Base-by-base conservation (phyloP, 176 grass and related monocot genomes). In the Triticum monococcum region DNA sequence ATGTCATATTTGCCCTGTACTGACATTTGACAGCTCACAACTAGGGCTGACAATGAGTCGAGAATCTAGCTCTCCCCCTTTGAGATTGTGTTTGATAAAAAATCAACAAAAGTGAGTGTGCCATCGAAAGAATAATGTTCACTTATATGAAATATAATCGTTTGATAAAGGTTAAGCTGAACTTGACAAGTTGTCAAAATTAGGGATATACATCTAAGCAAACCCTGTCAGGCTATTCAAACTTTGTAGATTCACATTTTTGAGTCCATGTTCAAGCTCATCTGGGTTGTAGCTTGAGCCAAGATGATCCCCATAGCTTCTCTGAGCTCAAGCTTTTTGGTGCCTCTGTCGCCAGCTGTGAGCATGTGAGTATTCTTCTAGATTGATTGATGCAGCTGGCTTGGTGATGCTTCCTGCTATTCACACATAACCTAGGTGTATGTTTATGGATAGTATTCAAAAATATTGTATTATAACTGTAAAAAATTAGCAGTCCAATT, bases 261-360 rank as follows among this genome's bases (percentile, higher is more conserved):
- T 46, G n/a, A 46, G n/a, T 74, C 40, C 71, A 45, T 43, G 71
- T 40, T 74, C 37, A 43, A 24, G 9, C 20, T 40, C 20, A 38
- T 20, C 37, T 73, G 71, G 6, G 24, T 45, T 74, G 71, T 43
- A 26, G 69, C 69, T 72, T 1, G 69, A 72, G 69, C 36, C 68
- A 38, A n/a, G 8, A 71, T 23, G 71, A 74, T 6, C 12, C 4
- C 12, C 0, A 26, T 74, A 43, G 37, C 69, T 41, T 72, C 36
- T 72, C 22, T 23, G 69, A 68, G 37, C 37, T 72, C 69, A 72
- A 72, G 69, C 69, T 46, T 73, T 25, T 73, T 73, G n/a, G 43
- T 24, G 30, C 25, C 17, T 75, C 17, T n/a, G 5, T 74, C 2
- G 10, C 23, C 17, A 9, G 13, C 10, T 26, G 54, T 76, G 26